Evolutionary conservation across 2,329 filamentous ascomycete genomes (phyloP).

Genomic region (Ustulina deusta): DNA sequence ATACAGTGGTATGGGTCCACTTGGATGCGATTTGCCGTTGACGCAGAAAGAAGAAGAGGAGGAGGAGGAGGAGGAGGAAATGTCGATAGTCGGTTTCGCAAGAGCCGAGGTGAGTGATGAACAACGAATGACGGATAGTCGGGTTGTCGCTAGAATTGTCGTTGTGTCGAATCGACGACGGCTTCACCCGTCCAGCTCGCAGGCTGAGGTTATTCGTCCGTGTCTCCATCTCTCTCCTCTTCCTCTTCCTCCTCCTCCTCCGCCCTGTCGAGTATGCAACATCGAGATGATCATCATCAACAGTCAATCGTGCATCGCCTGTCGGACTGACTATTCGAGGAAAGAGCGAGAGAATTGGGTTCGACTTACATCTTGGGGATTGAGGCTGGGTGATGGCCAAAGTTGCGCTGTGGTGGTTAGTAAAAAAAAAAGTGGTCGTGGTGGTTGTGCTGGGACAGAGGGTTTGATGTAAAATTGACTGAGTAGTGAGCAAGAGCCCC

Average conservation of each 20-base stretch:
- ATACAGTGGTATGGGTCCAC: neutral
- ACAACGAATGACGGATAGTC: neutral
- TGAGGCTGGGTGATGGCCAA: conserved; percentile 48
- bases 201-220: neutral
- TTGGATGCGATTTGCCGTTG: conserved; percentile 9
- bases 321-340: neutral
- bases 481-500: conserved; percentile 19
- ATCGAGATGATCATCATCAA: neutral
- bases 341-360: neutral
- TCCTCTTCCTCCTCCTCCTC: neutral
- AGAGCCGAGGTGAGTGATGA: neutral
- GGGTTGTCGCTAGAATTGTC: neutral
- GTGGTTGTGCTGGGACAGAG: conserved; percentile 37
- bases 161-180: conserved; percentile 27
- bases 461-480: conserved; percentile 45
- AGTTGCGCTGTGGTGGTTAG: conserved; percentile 49
- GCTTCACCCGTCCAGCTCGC: neutral
- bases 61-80: neutral
- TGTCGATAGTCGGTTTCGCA: conserved; percentile 3
- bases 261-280: neutral
- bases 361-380: conserved; percentile 51
- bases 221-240: neutral
- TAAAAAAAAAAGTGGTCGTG: conserved; percentile 42
- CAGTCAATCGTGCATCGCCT: conserved; percentile 11
- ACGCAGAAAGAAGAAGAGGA: neutral